Evolutionary conservation across 768 basidiomycete species (phyloP).

Genomic region (Termitomyces eurrhizus): DNA sequence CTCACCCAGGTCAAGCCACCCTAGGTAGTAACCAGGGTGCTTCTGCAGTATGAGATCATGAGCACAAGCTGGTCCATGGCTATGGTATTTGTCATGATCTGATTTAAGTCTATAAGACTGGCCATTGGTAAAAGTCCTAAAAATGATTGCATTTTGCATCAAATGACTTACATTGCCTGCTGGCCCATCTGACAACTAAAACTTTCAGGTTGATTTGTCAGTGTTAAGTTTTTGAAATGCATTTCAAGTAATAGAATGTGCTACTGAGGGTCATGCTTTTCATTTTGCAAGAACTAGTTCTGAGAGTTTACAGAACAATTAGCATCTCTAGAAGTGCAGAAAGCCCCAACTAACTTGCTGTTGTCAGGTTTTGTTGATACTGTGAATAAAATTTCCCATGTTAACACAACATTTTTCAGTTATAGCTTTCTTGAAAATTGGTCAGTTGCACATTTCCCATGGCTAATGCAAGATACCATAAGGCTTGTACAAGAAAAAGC

Average conservation of each 20-base stretch:
- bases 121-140: no score
- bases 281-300: slow-evolving; percentile 70
- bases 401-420: slow-evolving; percentile 9
- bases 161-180: slow-evolving; percentile 67
- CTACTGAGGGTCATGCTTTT: slow-evolving; percentile 74
- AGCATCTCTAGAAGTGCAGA: background rate
- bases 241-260: slow-evolving; percentile 64
- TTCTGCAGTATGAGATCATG: no score
- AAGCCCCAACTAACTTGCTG: slow-evolving; percentile 21
- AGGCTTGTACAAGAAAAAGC: slow-evolving; percentile 21
- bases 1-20: no score
- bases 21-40: no score
- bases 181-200: slow-evolving; percentile 67
- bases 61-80: no score
- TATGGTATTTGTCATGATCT: no score
- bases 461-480: no score
- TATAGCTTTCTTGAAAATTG: no score
- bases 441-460: no score
- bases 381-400: slow-evolving; percentile 58
- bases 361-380: slow-evolving; percentile 59
- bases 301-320: slow-evolving; percentile 43
- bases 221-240: slow-evolving; percentile 52
- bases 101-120: no score
- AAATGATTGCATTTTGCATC: slow-evolving; percentile 35
- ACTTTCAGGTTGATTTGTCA: slow-evolving; percentile 44